Conservation (phyloP, 495 filamentous ascomycete genomes). For the Daldinia vernicosa region DNA sequence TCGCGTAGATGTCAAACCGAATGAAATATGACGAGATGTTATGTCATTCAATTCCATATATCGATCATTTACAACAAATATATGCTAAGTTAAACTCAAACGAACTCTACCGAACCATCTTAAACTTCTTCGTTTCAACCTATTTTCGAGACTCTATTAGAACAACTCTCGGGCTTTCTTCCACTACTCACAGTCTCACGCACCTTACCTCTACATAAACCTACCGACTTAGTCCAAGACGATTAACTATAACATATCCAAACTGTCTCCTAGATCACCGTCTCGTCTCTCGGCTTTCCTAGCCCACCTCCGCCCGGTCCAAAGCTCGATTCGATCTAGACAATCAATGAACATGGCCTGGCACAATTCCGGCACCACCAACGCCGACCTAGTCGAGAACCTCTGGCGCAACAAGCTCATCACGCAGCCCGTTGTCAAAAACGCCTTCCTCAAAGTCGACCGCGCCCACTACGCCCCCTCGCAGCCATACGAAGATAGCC, state of each 20-base stretch:
- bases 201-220: not conserved
- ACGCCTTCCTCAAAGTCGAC: constrained; percentile 87
- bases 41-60: constrained; percentile 4
- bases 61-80: not conserved
- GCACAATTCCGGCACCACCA: constrained; percentile 81
- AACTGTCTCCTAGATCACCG: constrained; percentile 22
- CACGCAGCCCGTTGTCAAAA: constrained; percentile 70
- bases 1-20: constrained; percentile 28
- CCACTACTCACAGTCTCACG: not conserved
- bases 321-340: not conserved
- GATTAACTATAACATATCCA: not conserved
- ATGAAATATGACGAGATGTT: constrained; percentile 21
- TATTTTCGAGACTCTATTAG: not conserved
- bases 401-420: constrained; percentile 77
- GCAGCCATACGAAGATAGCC: constrained; percentile 84
- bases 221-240: not conserved
- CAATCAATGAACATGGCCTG: constrained; percentile 75
- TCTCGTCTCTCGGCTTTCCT: constrained; percentile 9
- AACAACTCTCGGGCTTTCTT: not conserved
- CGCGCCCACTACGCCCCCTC: constrained; percentile 79
- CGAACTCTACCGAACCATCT: not conserved
- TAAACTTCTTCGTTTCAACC: not conserved
- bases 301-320: constrained; percentile 3
- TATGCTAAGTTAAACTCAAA: not conserved
- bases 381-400: constrained; percentile 81